Percentiles rank a stretch among this genome's conserved stretches.
Evolutionary conservation across 805 yeast species (phyloP).

Genomic region (Lachancea nothofagi): DNA sequence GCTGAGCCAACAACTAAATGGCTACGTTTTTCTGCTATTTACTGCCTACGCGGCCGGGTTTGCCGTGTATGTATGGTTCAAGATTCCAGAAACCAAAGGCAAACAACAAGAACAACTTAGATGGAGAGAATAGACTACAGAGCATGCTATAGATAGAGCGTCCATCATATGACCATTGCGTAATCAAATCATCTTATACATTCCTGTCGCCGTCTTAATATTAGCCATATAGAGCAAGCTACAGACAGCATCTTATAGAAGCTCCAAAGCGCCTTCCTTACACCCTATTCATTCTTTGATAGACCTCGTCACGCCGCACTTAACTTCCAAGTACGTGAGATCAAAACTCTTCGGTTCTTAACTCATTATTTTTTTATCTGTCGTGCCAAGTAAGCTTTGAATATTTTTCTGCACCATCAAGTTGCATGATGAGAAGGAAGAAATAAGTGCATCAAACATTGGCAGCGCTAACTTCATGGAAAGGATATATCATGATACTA

Average conservation of each 20-base stretch:
- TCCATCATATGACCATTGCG: no score
- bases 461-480: not conserved
- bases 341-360: no score
- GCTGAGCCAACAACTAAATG: conserved; percentile 59
- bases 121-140: conserved; percentile 14
- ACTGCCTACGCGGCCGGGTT: conserved; percentile 51
- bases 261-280: no score
- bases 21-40: conserved; percentile 71
- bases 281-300: no score
- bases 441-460: conserved; percentile 1
- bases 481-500: not conserved
- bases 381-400: not conserved
- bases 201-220: no score
- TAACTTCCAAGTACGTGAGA: no score
- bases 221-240: no score
- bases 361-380: not conserved
- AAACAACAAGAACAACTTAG: conserved; percentile 18
- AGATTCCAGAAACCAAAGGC: conserved; percentile 62
- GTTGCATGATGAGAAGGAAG: not conserved
- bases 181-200: no score
- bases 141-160: no score
- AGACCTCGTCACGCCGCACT: no score
- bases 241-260: no score
- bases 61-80: conserved; percentile 34
- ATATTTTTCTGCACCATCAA: conserved; percentile 1